A percentile compares a stretch with the other conserved stretches of the same genome.
Evolutionary conservation across 768 basidiomycete species (phyloP).

Genomic region (Lanmaoa rubissima): DNA sequence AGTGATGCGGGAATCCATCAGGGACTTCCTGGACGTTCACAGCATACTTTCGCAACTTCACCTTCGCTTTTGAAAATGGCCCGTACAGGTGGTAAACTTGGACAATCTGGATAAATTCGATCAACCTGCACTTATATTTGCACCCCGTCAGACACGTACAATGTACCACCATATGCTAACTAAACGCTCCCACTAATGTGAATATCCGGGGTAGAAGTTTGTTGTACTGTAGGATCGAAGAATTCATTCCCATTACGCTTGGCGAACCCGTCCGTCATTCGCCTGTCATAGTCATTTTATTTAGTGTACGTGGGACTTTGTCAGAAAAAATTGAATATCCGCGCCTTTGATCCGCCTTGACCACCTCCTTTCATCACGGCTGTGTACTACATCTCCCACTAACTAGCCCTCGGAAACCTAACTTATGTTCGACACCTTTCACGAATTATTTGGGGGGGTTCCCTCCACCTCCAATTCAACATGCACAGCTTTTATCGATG

Average conservation of each 20-base stretch:
- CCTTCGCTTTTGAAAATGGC: constrained; percentile 18
- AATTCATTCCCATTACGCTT: constrained; percentile 12
- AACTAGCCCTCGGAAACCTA: background rate
- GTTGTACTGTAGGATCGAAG: constrained; percentile 34
- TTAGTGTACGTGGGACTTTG: constrained; percentile 6
- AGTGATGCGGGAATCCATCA: constrained; percentile 29
- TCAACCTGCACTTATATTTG: constrained; percentile 30
- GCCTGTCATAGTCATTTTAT: background rate
- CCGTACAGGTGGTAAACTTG: constrained; percentile 23
- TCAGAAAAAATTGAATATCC: background rate
- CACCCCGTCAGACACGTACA: constrained; percentile 24
- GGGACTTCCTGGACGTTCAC: constrained; percentile 1
- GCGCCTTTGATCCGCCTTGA: background rate
- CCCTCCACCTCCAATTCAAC: constrained; percentile 34
- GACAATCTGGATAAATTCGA: constrained; percentile 32
- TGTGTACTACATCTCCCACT: background rate
- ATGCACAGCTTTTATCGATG: constrained; percentile 34
- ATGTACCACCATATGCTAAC: constrained; percentile 33
- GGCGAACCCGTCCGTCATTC: background rate
- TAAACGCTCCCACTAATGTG: constrained; percentile 32
- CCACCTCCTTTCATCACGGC: background rate
- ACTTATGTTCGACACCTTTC: constrained; percentile 18
- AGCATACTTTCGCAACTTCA: constrained; percentile 5
- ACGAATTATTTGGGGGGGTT: constrained; percentile 5
- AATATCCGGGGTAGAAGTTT: constrained; percentile 32